A percentile compares a stretch with the other conserved stretches of the same genome.
These are phyloP conservation scores for Xylaria curta DNA, from an alignment of 495 filamentous ascomycete species.

Conservation along the genomic window DNA sequence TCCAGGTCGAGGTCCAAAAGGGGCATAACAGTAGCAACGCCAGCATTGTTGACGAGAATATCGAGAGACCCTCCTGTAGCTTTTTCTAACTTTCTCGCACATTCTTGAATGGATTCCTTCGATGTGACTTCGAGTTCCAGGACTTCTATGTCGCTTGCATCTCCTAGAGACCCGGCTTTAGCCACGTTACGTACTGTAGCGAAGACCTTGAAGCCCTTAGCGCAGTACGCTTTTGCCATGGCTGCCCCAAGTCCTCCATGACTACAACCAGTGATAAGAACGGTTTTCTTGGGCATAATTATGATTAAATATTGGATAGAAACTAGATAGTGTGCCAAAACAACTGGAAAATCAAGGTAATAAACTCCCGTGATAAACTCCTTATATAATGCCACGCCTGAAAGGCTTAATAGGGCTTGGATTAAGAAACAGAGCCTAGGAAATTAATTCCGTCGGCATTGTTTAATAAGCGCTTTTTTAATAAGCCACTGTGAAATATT, in stretches of 20 bases:
- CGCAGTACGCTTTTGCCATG: conserved; percentile 47
- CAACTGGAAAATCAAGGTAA: background rate
- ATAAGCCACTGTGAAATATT: background rate
- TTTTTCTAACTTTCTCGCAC: conserved; percentile 33
- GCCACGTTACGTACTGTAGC: conserved; percentile 51
- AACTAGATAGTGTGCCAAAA: background rate
- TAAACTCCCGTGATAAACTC: background rate
- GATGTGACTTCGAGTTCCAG: conserved; percentile 47
- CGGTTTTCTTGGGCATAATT: conserved; percentile 16
- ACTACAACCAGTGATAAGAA: conserved; percentile 57
- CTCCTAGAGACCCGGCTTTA: conserved; percentile 42
- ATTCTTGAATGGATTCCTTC: conserved; percentile 36
- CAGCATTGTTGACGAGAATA: conserved; percentile 60
- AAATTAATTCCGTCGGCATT: background rate
- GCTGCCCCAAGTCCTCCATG: conserved; percentile 52
- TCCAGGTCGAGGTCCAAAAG: conserved; percentile 52
- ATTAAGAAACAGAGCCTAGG: background rate
- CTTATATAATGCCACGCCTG: background rate
- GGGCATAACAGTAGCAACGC: conserved; percentile 41
- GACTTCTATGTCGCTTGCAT: conserved; percentile 36
- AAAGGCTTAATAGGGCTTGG: background rate
- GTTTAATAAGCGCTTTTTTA: background rate
- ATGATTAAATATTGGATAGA: background rate
- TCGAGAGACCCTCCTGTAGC: conserved; percentile 46
- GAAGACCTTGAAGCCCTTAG: conserved; percentile 49